phyloP scores from a whole-genome alignment of 2,329 filamentous ascomycete species.

The Colletotrichum lupini region DNA sequence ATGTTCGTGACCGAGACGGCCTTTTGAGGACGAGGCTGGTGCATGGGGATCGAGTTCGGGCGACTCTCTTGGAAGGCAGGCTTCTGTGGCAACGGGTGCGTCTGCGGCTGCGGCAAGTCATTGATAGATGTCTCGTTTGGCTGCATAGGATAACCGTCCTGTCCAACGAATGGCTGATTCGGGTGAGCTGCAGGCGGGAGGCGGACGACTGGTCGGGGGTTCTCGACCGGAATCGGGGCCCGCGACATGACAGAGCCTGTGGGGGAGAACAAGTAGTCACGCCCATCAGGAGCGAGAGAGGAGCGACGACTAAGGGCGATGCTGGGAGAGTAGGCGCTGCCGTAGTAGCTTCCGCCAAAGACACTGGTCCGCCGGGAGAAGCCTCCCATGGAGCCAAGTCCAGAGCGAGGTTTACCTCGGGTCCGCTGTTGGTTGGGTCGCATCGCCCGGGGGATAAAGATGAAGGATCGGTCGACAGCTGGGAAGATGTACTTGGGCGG shows the following conservation, averaged over 20 bases:
- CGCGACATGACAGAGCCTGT: conserved; percentile 82
- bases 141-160: conserved; percentile 24
- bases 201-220: conserved; percentile 79
- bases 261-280: conserved; percentile 83
- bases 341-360: conserved; percentile 74
- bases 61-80: conserved; percentile 68
- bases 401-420: conserved; percentile 79
- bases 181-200: conserved; percentile 72
- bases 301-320: conserved; percentile 90
- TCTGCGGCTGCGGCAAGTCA: conserved; percentile 67
- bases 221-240: conserved; percentile 70
- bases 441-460: conserved; percentile 95
- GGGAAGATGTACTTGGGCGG: conserved; percentile 91
- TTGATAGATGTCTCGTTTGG: conserved; percentile 55
- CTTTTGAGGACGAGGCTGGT: conserved; percentile 96
- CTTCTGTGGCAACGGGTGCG: conserved; percentile 68
- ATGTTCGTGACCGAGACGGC: conserved; percentile 92
- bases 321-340: conserved; percentile 87
- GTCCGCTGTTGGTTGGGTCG: conserved; percentile 90
- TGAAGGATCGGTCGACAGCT: conserved; percentile 89
- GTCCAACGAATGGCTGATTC: conserved; percentile 39
- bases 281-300: conserved; percentile 73
- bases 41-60: conserved; percentile 74
- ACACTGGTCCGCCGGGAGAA: conserved; percentile 86
- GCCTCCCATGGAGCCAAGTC: conserved; percentile 73